Percentiles rank a stretch among this genome's conserved stretches.
phyloP scores from a whole-genome alignment of 768 basidiomycete species.

The Russula sp. region DNA sequence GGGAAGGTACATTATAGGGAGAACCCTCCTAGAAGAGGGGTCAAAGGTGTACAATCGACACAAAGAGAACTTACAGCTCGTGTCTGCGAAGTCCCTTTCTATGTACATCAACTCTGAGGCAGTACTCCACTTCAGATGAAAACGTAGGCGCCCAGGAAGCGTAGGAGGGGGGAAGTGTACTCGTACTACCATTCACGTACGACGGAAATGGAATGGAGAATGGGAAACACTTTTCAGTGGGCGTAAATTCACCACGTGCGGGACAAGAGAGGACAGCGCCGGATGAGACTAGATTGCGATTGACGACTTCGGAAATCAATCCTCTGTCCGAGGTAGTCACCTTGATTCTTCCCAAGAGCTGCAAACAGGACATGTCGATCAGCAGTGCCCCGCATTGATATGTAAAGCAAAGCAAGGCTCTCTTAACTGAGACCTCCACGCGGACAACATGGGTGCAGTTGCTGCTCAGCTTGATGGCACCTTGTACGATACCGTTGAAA shows the following conservation, averaged over 20 bases:
- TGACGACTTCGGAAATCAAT: conserved; percentile 13
- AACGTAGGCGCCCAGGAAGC: conserved; percentile 28
- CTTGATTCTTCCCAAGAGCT: conserved; percentile 35
- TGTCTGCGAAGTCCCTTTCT: conserved; percentile 35
- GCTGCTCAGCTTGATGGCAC: conserved; percentile 31
- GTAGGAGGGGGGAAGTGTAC: conserved; percentile 35
- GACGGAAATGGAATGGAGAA: conserved; percentile 38
- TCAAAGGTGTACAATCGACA: neutral
- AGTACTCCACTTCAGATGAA: conserved; percentile 31
- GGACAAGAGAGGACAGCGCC: conserved; percentile 4
- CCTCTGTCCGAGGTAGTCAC: conserved; percentile 30
- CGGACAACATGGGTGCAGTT: conserved; percentile 32
- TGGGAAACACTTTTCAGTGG: conserved; percentile 9
- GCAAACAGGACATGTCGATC: neutral
- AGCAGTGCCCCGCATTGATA: neutral
- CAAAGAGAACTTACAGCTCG: conserved; percentile 31
- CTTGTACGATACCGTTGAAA: conserved; percentile 35
- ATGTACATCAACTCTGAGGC: conserved; percentile 33
- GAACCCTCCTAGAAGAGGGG: conserved; percentile 24
- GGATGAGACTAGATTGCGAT: conserved; percentile 6
- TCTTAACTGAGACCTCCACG: conserved; percentile 34
- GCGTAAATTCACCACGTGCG: conserved; percentile 5
- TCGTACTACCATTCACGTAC: conserved; percentile 26
- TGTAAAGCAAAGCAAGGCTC: neutral
- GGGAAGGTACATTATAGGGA: conserved; percentile 39